Base-by-base conservation (phyloP, 441 rosid species). In the Adansonia madagascariensis region DNA sequence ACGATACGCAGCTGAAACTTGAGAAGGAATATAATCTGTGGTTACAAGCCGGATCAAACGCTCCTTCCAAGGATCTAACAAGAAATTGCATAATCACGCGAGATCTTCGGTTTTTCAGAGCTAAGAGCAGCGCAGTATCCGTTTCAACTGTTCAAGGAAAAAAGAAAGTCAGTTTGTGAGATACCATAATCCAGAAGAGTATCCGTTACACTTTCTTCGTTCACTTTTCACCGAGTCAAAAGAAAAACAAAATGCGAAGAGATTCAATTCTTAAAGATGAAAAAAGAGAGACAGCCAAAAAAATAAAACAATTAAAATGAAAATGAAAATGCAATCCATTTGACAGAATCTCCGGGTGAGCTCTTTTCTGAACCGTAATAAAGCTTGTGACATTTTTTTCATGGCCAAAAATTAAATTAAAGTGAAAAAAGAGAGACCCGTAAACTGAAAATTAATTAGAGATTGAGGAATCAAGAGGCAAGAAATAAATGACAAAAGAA, bases 121-220 rank as follows among this genome's bases (percentile, higher is more conserved):
- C 50, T 15, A 39, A 39, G 56, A 68, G 47, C 72, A 35, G 73
- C 69, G 49, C 56, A 44, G 71, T 41, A 68, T 35, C 76, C 73
- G 71, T 63, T 78, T 74, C 75, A 57, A 52, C 76, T 61, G 66
- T 80, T 77, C 14, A 24, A 12, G 8, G 4, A 47, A 11, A 11
- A 22, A 22, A 47, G 44, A 66, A 53, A 50, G 11, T 8, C 2
- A 62, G 75, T 27, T 69, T 18, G 61, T 39, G 39, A 79, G 72
- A 71, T 63, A 57, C 79, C 15, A n/a, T 18, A 52, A 43, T 22
- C 72, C 60, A 41, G 61, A 79, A 65, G 80, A 83, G 85, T 78
- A 71, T 66, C 68, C 44, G 71, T 74, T 31, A 82, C 79, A 86
- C 82, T 59, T 57, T 81, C 83, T 80, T 76, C 82, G 75, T 76